Percentiles rank a stretch among this genome's conserved stretches.
These are phyloP conservation scores for Phaeosphaeriaceae sp. DNA, from an alignment of 2,329 filamentous ascomycete genomes.

Conservation along the genomic window DNA sequence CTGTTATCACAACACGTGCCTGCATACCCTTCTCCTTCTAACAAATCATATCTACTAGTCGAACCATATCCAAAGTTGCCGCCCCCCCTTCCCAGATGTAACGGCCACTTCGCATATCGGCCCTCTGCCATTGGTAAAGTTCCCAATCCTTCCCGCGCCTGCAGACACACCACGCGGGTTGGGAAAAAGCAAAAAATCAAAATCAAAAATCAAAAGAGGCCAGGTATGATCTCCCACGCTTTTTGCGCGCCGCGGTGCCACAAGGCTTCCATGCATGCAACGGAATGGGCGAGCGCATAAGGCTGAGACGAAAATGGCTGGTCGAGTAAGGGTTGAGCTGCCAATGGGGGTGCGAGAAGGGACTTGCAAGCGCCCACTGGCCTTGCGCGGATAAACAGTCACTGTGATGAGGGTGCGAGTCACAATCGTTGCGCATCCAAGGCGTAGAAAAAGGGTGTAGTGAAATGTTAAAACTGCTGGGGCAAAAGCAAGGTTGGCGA, in stretches of 20 bases:
- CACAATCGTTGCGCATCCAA: conserved; percentile 13
- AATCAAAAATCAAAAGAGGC: too few species aligned
- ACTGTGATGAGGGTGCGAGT: conserved; percentile 16
- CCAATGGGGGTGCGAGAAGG: conserved; percentile 11
- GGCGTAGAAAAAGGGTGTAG: conserved; percentile 15
- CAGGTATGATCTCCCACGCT: too few species aligned
- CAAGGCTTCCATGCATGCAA: conserved; percentile 11
- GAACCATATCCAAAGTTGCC: too few species aligned
- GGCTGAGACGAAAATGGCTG: conserved; percentile 12
- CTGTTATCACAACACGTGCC: conserved; percentile 3
- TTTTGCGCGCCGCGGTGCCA: neutral
- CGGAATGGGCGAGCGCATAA: conserved; percentile 6
- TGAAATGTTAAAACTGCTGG: conserved; percentile 10
- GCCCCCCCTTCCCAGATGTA: too few species aligned
- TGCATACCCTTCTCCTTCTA: neutral
- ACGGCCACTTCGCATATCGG: conserved; percentile 5
- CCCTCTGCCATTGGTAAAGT: conserved; percentile 7
- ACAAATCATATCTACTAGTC: neutral
- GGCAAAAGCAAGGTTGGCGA: conserved; percentile 8
- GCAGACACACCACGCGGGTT: conserved; percentile 3
- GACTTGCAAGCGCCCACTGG: conserved; percentile 18
- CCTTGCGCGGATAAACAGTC: conserved; percentile 10
- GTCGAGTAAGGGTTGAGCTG: neutral
- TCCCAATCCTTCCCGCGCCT: conserved; percentile 1
- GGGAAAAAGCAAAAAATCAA: too few species aligned